Evolutionary conservation across 805 yeast genomes (phyloP).

Genomic region (Zygoascus tannicola): DNA sequence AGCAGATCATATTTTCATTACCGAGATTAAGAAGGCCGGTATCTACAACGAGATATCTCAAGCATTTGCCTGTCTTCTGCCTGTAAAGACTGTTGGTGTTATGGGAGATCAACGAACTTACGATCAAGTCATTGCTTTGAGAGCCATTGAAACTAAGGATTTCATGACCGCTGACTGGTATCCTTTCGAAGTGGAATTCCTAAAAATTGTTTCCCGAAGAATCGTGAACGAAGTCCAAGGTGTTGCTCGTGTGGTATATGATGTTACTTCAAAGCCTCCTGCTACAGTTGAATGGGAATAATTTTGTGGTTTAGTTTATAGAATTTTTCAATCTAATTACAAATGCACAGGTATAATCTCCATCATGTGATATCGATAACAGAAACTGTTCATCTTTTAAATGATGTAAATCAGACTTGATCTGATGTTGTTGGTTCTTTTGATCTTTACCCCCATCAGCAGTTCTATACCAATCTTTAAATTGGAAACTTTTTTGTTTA

Average conservation of each 20-base stretch:
- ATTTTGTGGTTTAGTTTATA: conserved; percentile 2
- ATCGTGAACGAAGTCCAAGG: conserved; percentile 98
- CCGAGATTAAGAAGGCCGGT: conserved; percentile 90
- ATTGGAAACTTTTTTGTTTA: conserved; percentile 45
- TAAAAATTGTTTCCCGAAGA: conserved; percentile 88
- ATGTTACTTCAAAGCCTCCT: conserved; percentile 98
- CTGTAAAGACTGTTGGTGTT: conserved; percentile 98
- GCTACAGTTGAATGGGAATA: conserved; percentile 99
- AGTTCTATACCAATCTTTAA: conserved; percentile 50
- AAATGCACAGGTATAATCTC: conserved; percentile 46
- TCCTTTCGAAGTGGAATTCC: conserved; percentile 82
- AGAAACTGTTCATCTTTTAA: conserved; percentile 39
- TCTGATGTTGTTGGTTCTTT: conserved; percentile 7
- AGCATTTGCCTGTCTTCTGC: conserved; percentile 94
- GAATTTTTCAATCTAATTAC: conserved; percentile 36
- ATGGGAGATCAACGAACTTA: conserved; percentile 99
- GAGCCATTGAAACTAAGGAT: conserved; percentile 96
- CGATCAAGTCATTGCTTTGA: conserved; percentile 96
- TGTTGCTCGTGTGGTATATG: conserved; percentile 98
- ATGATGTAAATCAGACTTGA: conserved; percentile 1
- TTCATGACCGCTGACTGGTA: conserved; percentile 99
- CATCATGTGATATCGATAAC: conserved; percentile 57
- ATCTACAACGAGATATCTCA: conserved; percentile 88
- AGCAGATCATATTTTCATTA: conserved; percentile 93
- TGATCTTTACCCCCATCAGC: conserved; percentile 19